phyloP scores from a whole-genome alignment of 441 rosid species.

The Jatropha podagrica region DNA sequence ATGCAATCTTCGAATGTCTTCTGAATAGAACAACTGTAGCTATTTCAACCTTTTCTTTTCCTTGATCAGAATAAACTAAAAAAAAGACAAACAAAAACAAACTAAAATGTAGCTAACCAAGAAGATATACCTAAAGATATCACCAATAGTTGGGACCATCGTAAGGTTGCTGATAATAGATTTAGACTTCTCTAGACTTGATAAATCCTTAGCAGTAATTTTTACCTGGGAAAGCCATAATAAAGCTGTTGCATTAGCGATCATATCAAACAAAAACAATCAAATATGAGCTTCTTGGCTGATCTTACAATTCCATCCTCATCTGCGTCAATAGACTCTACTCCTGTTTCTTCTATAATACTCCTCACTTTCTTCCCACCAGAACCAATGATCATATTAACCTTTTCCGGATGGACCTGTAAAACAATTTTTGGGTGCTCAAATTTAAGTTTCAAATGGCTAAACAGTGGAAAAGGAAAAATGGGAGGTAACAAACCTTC shows the following conservation, averaged over 20 bases:
- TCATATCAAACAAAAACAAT: constrained; percentile 21
- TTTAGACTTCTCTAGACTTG: constrained; percentile 83
- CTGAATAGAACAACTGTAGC: not conserved
- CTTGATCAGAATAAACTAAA: not conserved
- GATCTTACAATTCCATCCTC: constrained; percentile 86
- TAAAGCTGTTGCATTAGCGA: constrained; percentile 20
- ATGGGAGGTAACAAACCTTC: constrained; percentile 65
- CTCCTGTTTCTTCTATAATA: constrained; percentile 97
- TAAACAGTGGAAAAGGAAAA: constrained; percentile 19
- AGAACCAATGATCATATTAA: constrained; percentile 83
- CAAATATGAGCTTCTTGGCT: constrained; percentile 21
- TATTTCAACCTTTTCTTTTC: not conserved
- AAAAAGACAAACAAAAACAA: not conserved
- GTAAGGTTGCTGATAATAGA: constrained; percentile 71
- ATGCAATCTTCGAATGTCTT: not conserved
- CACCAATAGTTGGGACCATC: constrained; percentile 90
- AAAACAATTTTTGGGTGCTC: constrained; percentile 21
- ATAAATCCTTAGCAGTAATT: constrained; percentile 80
- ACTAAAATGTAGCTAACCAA: not conserved
- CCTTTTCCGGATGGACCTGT: constrained; percentile 81
- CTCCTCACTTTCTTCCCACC: constrained; percentile 99
- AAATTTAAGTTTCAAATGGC: constrained; percentile 22
- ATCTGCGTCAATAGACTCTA: constrained; percentile 83
- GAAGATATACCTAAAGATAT: constrained; percentile 69
- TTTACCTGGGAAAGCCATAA: constrained; percentile 60